phyloP scores from a whole-genome alignment of 768 basidiomycete species.

The Naganishia vishniacii region DNA sequence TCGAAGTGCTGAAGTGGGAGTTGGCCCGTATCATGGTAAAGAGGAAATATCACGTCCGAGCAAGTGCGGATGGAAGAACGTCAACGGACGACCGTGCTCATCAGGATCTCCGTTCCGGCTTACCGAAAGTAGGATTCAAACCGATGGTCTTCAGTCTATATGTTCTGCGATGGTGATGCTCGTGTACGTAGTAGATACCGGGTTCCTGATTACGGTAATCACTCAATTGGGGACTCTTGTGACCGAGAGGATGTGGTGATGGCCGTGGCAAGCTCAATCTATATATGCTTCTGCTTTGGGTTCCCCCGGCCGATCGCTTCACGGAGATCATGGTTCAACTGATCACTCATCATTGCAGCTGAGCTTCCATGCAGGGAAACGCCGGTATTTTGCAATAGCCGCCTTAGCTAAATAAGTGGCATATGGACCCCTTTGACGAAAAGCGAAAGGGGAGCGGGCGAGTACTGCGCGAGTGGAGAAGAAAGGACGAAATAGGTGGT shows the following conservation, averaged over 20 bases:
- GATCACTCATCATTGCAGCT: background rate
- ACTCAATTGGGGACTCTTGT: too few relatives aligned
- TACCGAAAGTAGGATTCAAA: background rate
- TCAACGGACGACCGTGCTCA: constrained; percentile 9
- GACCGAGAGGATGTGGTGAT: too few relatives aligned
- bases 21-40: background rate
- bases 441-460: too few relatives aligned
- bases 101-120: background rate
- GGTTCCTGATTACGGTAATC: too few relatives aligned
- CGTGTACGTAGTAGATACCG: too few relatives aligned
- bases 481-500: too few relatives aligned
- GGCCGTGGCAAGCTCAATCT: background rate
- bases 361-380: background rate
- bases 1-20: background rate
- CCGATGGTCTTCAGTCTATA: background rate
- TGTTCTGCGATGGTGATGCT: background rate
- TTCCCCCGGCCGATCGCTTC: too few relatives aligned
- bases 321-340: too few relatives aligned
- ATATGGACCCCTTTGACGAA: too few relatives aligned
- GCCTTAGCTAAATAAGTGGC: background rate
- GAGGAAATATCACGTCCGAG: background rate
- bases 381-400: background rate
- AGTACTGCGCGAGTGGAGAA: too few relatives aligned
- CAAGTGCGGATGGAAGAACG: background rate
- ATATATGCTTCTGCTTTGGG: background rate